Conservation (phyloP, 768 basidiomycete genomes). For the Phanerodontia chrysosporium region DNA sequence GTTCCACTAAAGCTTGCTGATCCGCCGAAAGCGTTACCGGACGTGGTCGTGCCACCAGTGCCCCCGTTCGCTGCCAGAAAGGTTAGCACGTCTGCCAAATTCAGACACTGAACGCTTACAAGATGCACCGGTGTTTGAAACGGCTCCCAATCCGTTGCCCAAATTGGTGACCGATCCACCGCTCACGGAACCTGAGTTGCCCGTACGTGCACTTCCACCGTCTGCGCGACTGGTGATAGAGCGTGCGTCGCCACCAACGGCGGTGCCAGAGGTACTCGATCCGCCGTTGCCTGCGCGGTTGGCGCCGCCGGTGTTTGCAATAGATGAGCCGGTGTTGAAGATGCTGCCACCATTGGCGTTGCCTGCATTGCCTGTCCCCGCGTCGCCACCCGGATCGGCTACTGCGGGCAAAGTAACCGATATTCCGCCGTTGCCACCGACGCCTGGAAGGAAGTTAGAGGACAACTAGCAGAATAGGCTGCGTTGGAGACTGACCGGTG, state of each 20-base stretch:
- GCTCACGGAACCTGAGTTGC: background rate
- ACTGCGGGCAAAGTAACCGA: background rate
- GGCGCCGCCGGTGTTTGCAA: background rate
- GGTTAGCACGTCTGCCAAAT: background rate
- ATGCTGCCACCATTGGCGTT: background rate
- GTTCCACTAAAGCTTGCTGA: background rate
- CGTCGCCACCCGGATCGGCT: background rate
- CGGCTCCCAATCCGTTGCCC: background rate
- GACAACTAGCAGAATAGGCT: background rate
- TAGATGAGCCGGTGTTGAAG: background rate
- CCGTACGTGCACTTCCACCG: background rate
- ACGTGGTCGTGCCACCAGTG: background rate
- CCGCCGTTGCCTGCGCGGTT: background rate
- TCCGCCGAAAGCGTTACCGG: background rate
- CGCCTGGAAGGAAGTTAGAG: background rate
- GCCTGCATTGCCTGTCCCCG: background rate
- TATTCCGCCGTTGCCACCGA: background rate
- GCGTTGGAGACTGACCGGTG: background rate
- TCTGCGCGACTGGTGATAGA: background rate
- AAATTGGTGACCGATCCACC: background rate
- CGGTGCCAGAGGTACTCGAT: background rate
- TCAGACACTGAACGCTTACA: background rate
- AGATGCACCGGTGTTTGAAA: background rate
- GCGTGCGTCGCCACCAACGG: background rate
- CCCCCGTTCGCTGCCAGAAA: background rate